These are phyloP conservation scores for Torulaspora globosa DNA, from an alignment of 1,139 yeast genomes.

Conservation along the genomic window DNA sequence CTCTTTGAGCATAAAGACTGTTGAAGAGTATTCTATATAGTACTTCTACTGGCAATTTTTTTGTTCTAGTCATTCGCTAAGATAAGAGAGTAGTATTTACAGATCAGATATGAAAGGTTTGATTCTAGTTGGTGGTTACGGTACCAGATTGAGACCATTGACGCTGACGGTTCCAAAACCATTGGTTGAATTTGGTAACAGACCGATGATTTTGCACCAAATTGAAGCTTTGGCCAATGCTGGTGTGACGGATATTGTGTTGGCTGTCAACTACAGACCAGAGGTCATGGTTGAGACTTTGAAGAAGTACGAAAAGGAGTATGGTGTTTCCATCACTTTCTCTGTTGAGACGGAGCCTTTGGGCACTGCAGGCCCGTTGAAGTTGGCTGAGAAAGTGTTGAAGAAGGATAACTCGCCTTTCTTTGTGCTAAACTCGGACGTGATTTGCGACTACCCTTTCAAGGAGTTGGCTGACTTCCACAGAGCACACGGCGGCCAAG, in stretches of 20 bases:
- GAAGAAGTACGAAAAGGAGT: conserved; percentile 88
- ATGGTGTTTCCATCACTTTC: conserved; percentile 92
- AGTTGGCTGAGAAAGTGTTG: conserved; percentile 90
- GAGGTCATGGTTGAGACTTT: conserved; percentile 97
- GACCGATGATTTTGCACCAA: conserved; percentile 96
- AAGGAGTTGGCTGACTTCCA: conserved; percentile 89
- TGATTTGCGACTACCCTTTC: conserved; percentile 98
- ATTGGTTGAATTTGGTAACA: conserved; percentile 96
- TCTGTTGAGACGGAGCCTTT: conserved; percentile 99
- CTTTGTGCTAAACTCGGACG: conserved; percentile 97
- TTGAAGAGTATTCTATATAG: not conserved
- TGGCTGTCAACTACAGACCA: conserved; percentile 99
- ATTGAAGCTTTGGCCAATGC: conserved; percentile 97
- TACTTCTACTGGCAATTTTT: too few relatives aligned
- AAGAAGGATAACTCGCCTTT: conserved; percentile 95
- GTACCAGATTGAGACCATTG: conserved; percentile 99
- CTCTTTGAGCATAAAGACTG: conserved; percentile 9
- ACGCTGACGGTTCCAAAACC: conserved; percentile 98
- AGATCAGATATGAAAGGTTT: conserved; percentile 78
- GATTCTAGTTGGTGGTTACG: conserved; percentile 98
- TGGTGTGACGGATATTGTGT: conserved; percentile 97
- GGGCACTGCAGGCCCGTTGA: conserved; percentile 99
- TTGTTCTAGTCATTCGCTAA: conserved; percentile 11
- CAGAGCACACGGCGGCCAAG: conserved; percentile 92
- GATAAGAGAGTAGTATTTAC: not conserved